Conservation (phyloP, 2,329 filamentous ascomycete genomes). For the Arthrobotrys sinensis region DNA sequence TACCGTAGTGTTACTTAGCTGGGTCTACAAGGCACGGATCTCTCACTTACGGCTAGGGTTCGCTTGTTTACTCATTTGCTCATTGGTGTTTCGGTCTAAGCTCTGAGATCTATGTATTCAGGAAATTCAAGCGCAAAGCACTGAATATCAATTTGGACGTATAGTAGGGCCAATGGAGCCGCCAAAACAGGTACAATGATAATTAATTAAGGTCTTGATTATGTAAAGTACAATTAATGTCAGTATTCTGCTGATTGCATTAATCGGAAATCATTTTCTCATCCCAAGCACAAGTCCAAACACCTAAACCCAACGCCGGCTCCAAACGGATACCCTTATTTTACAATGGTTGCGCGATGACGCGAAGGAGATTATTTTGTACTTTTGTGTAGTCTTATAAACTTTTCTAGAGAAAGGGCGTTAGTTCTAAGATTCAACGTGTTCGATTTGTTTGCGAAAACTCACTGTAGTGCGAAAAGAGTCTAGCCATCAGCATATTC, state of each 20-base stretch:
- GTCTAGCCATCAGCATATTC: background rate
- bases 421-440: background rate
- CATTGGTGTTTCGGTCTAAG: too few species aligned
- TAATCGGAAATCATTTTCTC: conserved; percentile 20
- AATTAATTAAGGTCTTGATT: conserved; percentile 7
- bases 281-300: background rate
- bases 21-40: too few species aligned
- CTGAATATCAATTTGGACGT: too few species aligned
- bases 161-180: too few species aligned
- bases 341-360: background rate
- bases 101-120: too few species aligned
- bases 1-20: too few species aligned
- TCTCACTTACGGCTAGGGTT: too few species aligned
- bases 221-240: conserved; percentile 54
- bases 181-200: background rate
- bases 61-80: too few species aligned
- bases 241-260: conserved; percentile 60
- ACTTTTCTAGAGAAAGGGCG: background rate
- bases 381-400: background rate
- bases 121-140: too few species aligned
- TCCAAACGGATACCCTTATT: background rate
- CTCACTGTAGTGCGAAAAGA: conserved; percentile 2
- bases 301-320: background rate
- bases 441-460: background rate
- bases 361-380: background rate